These are phyloP conservation scores for Sclerotinia borealis DNA, from an alignment of 2,329 filamentous ascomycete species.

Conservation along the genomic window DNA sequence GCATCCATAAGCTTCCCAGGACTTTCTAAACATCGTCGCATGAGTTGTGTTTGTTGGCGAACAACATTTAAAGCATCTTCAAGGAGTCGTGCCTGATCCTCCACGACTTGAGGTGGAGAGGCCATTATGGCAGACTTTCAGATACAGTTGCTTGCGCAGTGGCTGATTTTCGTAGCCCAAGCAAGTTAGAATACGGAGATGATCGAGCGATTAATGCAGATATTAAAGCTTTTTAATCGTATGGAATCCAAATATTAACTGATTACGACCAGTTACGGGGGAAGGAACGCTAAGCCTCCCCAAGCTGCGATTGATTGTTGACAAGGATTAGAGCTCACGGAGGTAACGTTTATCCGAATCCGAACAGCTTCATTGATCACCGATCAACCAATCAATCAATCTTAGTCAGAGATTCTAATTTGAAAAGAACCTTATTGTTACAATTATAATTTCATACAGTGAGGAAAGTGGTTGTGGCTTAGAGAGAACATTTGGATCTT, in stretches of 20 bases:
- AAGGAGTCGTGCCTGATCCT: constrained; percentile 85
- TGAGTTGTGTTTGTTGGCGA: constrained; percentile 91
- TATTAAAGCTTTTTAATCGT: constrained; percentile 2
- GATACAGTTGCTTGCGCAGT: constrained; percentile 22
- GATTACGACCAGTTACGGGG: constrained; percentile 8
- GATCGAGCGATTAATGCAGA: not conserved
- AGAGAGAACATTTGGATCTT: not conserved
- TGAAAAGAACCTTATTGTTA: no score
- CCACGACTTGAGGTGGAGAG: constrained; percentile 53
- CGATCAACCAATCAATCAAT: no score
- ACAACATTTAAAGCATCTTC: constrained; percentile 96
- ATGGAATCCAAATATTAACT: not conserved
- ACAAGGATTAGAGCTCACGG: not conserved
- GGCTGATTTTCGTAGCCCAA: constrained; percentile 23
- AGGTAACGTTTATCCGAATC: not conserved
- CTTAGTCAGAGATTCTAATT: no score
- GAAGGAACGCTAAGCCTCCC: constrained; percentile 13
- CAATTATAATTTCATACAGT: no score
- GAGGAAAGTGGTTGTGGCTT: not conserved
- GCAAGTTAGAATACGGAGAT: constrained; percentile 1
- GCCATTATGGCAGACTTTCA: constrained; percentile 36
- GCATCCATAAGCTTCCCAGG: constrained; percentile 99
- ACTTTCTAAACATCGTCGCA: constrained; percentile 96
- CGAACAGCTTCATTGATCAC: not conserved
- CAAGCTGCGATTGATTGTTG: not conserved